Evolutionary conservation across 2,329 filamentous ascomycete genomes (phyloP).

Genomic region (Phialocephala subalpina): DNA sequence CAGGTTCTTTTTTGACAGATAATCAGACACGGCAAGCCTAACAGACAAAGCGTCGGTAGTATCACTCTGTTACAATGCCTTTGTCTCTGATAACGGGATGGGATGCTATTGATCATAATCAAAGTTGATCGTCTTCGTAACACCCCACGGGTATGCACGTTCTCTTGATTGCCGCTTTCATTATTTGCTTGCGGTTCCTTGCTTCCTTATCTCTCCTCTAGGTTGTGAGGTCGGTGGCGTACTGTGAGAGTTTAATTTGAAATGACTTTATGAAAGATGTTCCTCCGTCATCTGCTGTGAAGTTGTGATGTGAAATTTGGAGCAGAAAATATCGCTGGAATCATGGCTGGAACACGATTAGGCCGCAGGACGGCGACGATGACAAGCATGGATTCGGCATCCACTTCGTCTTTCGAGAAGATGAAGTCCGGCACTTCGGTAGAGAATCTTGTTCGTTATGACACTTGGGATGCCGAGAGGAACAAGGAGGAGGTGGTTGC

Average conservation of each 20-base stretch:
- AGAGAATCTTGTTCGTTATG: constrained; percentile 20
- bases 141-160: constrained; percentile 1
- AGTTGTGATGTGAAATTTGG: constrained; percentile 5
- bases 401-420: constrained; percentile 19
- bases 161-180: neutral
- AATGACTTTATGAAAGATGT: constrained; percentile 5
- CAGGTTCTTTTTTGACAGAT: neutral
- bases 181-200: constrained; percentile 8
- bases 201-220: constrained; percentile 1
- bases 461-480: constrained; percentile 20
- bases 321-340: constrained; percentile 37
- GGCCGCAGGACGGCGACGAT: constrained; percentile 16
- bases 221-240: neutral
- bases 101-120: constrained; percentile 13
- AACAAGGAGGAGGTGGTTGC: constrained; percentile 18
- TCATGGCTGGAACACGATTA: constrained; percentile 17
- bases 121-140: neutral
- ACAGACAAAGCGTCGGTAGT: constrained; percentile 7
- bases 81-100: constrained; percentile 11
- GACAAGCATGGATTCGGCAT: constrained; percentile 9
- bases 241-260: neutral
- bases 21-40: neutral
- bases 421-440: constrained; percentile 10
- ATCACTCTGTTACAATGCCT: constrained; percentile 14
- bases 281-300: neutral